Evolutionary conservation across 2,329 filamentous ascomycete genomes (phyloP).

Genomic region (Blastomyces silverae): DNA sequence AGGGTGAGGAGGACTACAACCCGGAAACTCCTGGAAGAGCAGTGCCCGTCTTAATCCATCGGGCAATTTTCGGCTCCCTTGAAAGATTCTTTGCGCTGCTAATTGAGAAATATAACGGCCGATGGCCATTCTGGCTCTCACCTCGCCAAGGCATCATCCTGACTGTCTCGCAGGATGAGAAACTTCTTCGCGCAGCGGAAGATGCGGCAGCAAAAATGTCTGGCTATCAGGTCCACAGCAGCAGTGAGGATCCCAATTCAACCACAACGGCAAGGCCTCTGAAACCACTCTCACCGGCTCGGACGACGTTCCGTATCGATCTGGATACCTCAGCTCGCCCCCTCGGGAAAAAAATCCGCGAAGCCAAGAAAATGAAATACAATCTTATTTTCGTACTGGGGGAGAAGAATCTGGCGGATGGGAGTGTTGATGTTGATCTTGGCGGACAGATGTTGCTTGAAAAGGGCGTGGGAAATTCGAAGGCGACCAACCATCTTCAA

Average conservation of each 20-base stretch:
- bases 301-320: constrained; percentile 63
- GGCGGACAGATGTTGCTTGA: constrained; percentile 38
- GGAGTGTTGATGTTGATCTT: constrained; percentile 46
- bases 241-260: constrained; percentile 13
- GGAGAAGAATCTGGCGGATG: constrained; percentile 53
- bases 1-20: constrained; percentile 38
- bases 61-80: constrained; percentile 75
- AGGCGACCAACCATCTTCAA: constrained; percentile 16
- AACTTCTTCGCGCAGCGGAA: constrained; percentile 42
- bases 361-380: constrained; percentile 66
- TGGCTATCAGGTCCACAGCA: constrained; percentile 24
- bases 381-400: constrained; percentile 69
- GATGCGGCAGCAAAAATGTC: constrained; percentile 48
- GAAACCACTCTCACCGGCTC: constrained; percentile 42
- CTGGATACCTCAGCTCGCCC: constrained; percentile 58
- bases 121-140: constrained; percentile 84
- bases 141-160: constrained; percentile 70
- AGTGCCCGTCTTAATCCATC: constrained; percentile 72
- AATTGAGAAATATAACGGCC: constrained; percentile 73
- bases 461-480: constrained; percentile 30
- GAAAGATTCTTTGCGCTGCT: constrained; percentile 79
- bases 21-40: constrained; percentile 50
- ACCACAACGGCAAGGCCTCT: constrained; percentile 25
- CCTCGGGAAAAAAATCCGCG: constrained; percentile 61
- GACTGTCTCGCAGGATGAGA: constrained; percentile 56